Percentiles rank a stretch among this genome's conserved stretches.
Evolutionary conservation across 2,329 filamentous ascomycete genomes (phyloP).

Genomic region (Aureobasidium namibiae): DNA sequence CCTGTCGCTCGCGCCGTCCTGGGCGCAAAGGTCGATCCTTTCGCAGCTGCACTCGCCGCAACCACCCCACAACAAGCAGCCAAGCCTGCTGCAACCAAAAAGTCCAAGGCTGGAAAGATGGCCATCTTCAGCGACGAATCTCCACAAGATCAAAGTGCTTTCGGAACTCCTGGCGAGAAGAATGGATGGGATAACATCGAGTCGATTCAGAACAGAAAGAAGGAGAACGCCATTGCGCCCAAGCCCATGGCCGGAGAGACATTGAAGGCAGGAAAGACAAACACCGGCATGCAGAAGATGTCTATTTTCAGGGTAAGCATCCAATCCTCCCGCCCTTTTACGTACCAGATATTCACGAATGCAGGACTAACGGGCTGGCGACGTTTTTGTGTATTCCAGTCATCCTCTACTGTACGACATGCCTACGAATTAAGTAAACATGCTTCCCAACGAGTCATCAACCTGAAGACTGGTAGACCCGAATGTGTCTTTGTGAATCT

Average conservation of each 20-base stretch:
- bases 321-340: constrained; percentile 26
- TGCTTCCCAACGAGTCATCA: constrained; percentile 71
- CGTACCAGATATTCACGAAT: constrained; percentile 70
- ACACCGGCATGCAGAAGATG: constrained; percentile 70
- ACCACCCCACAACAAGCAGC: constrained; percentile 58
- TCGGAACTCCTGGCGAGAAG: constrained; percentile 37
- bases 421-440: constrained; percentile 21
- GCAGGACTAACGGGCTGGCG: constrained; percentile 70
- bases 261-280: constrained; percentile 77
- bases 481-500: constrained; percentile 86
- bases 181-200: constrained; percentile 92
- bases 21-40: constrained; percentile 79
- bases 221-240: constrained; percentile 81
- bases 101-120: constrained; percentile 70
- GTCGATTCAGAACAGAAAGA: constrained; percentile 77
- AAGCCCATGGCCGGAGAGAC: constrained; percentile 91
- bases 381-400: constrained; percentile 14
- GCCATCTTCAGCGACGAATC: constrained; percentile 73
- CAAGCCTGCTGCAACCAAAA: constrained; percentile 42
- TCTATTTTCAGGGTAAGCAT: constrained; percentile 85
- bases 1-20: constrained; percentile 76
- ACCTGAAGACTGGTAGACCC: constrained; percentile 71
- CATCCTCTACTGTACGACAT: constrained; percentile 12
- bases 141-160: constrained; percentile 37
- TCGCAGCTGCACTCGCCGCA: constrained; percentile 48